These are phyloP conservation scores for Canavalia gladiata DNA, from an alignment of 306 rosid species.

Conservation along the genomic window DNA sequence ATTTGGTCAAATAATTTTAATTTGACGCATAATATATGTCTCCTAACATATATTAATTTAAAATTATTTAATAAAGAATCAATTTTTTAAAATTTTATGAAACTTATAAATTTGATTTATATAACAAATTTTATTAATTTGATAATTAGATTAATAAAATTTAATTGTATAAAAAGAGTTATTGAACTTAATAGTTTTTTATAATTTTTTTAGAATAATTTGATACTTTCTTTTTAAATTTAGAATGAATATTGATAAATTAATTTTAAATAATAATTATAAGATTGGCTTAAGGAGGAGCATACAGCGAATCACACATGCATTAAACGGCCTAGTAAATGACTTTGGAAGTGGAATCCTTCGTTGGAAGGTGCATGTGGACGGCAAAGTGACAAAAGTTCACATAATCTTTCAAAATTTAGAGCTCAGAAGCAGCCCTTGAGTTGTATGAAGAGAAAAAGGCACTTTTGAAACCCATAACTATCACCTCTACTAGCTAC, in stretches of 20 bases:
- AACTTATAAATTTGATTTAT: too few relatives aligned
- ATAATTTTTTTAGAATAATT: too few relatives aligned
- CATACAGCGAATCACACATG: slow-evolving; percentile 49
- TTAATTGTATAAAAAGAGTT: too few relatives aligned
- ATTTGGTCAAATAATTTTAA: too few relatives aligned
- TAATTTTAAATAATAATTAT: slow-evolving; percentile 8
- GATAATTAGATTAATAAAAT: too few relatives aligned
- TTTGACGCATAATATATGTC: too few relatives aligned
- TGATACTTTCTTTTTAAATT: too few relatives aligned
- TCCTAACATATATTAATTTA: too few relatives aligned
- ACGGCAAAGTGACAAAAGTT: slow-evolving; percentile 45
- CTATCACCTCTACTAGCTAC: background rate
- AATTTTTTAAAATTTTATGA: too few relatives aligned
- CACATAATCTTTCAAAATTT: slow-evolving; percentile 26
- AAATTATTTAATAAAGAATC: too few relatives aligned
- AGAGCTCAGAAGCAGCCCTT: slow-evolving; percentile 45
- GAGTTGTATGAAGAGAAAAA: slow-evolving; percentile 48
- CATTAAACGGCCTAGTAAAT: slow-evolving; percentile 21
- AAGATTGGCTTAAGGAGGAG: slow-evolving; percentile 19
- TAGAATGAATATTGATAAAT: background rate
- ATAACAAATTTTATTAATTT: too few relatives aligned
- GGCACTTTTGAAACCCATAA: slow-evolving; percentile 30
- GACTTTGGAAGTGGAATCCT: slow-evolving; percentile 45
- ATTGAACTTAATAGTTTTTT: too few relatives aligned
- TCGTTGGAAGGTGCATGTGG: slow-evolving; percentile 54